Evolutionary conservation across 2,329 filamentous ascomycete genomes (phyloP).

Genomic region (Lachnellula occidentalis): DNA sequence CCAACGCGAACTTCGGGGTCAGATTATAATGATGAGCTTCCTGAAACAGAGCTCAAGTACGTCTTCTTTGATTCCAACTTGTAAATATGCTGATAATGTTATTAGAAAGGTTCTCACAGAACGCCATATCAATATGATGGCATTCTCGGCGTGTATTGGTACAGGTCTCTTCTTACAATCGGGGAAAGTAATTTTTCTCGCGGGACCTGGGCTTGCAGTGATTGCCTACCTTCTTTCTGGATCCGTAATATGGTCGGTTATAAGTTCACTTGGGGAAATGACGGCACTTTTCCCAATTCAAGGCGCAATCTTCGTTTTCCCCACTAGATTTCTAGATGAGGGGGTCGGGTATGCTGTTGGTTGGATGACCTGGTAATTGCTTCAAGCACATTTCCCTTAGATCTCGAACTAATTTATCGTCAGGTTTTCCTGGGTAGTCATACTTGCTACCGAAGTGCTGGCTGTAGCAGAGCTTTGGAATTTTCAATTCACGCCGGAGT

Average conservation of each 20-base stretch:
- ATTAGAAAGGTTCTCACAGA: constrained; percentile 31
- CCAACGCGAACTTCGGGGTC: not conserved
- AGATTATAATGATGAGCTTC: not conserved
- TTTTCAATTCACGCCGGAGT: constrained; percentile 34
- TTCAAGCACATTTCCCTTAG: not conserved
- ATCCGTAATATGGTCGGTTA: constrained; percentile 44
- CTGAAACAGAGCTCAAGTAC: constrained; percentile 6
- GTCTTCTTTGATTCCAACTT: not conserved
- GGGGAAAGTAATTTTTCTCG: constrained; percentile 39
- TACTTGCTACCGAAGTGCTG: constrained; percentile 34
- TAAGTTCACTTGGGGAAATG: constrained; percentile 37
- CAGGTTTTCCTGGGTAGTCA: constrained; percentile 32
- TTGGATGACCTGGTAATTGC: constrained; percentile 39
- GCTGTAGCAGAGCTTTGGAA: constrained; percentile 37
- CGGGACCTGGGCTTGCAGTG: constrained; percentile 37
- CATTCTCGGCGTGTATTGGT: constrained; percentile 38
- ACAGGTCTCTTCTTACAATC: constrained; percentile 42
- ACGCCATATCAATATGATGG: constrained; percentile 39
- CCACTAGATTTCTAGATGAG: constrained; percentile 13
- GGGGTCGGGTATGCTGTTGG: constrained; percentile 15
- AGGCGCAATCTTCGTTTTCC: constrained; percentile 26
- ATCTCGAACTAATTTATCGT: not conserved
- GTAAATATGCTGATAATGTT: not conserved
- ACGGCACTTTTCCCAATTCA: constrained; percentile 35
- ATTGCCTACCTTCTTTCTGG: constrained; percentile 40